A percentile compares a stretch with the other conserved stretches of the same genome.
phyloP scores from a whole-genome alignment of 164 flowering plant genomes.

The Umbellularia californica region DNA sequence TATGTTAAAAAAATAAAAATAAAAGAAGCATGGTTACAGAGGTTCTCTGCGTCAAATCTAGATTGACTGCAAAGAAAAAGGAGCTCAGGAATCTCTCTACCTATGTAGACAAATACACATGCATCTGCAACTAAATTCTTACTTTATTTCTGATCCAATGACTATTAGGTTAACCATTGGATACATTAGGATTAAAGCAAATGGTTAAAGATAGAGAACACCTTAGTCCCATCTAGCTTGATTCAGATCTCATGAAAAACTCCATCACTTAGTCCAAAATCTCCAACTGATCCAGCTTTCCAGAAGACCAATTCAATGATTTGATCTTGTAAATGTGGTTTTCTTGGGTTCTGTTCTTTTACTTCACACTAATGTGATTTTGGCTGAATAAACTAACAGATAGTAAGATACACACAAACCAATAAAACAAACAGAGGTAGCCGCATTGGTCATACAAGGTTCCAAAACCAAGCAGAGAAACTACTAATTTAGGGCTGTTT shows the following conservation, averaged over 20 bases:
- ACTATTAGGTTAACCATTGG: neutral
- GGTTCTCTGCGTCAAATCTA: neutral
- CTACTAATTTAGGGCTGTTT: neutral
- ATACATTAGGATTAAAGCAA: neutral
- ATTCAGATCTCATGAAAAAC: neutral
- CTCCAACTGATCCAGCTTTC: neutral
- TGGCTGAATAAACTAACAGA: neutral
- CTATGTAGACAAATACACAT: neutral
- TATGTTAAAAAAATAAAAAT: neutral
- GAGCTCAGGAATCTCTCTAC: neutral
- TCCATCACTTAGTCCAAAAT: slow-evolving; percentile 7
- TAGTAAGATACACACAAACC: too few relatives aligned
- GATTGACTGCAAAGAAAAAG: neutral
- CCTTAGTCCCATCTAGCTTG: neutral
- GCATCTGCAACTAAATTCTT: neutral
- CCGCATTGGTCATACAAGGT: neutral
- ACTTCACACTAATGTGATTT: neutral
- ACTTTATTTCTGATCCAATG: neutral
- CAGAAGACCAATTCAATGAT: slow-evolving; percentile 6
- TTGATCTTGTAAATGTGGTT: slow-evolving; percentile 2
- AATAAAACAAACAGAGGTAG: neutral
- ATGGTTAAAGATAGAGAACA: neutral
- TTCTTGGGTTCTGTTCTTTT: neutral
- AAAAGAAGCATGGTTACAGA: neutral
- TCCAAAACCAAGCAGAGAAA: neutral